Evolutionary conservation across 148 eudicot species (phyloP), one percentile per base, ranked within the genome.

Genomic region (Cornus kousa): DNA sequence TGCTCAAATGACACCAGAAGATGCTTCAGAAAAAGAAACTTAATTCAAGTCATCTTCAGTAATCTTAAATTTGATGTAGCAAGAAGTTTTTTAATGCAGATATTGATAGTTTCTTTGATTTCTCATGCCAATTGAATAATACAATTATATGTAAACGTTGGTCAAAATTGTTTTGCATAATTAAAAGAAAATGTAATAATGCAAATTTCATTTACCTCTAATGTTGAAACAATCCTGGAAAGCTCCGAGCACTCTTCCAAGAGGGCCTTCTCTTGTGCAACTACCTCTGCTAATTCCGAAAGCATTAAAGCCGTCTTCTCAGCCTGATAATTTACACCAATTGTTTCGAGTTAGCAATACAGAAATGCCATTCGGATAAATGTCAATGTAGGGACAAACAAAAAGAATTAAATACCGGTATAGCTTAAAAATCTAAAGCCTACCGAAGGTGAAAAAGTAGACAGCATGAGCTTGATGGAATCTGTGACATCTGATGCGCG

Each of bases 171-270:
- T 43, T 43, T 9, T 9, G 9, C 10, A 43, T 43, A 43, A 6
- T 43, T 43, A 10, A 43, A 43, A 20, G 66, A 20, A 17, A 0
- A 20, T 4, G 66, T 62, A 20, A 62, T 19, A 57, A 57, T 13
- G 62, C 22, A 62, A n/a, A 0, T 64, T 33, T 13, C 16, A 13
- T 22, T 81, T 66, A 88, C 91, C 91, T 88, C 88, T 78, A 88
- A 77, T 40, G 70, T 59, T 5, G 89, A 83, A 79, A 84, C 80
- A 20, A 31, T 20, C 48, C 35, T 72, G 73, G 79, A 77, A 71
- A 76, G 79, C 73, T 86, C 89, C 43, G 77, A 75, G 62, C 87
- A 86, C 78, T 86, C 91, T 65, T 88, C 80, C 69, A 88, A 81
- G 6, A 86, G 73, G 43, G 83, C 84, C 66, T 75, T 88, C 79